phyloP scores from a whole-genome alignment of 208 protist genomes.

The Leishmania aethiopica region DNA sequence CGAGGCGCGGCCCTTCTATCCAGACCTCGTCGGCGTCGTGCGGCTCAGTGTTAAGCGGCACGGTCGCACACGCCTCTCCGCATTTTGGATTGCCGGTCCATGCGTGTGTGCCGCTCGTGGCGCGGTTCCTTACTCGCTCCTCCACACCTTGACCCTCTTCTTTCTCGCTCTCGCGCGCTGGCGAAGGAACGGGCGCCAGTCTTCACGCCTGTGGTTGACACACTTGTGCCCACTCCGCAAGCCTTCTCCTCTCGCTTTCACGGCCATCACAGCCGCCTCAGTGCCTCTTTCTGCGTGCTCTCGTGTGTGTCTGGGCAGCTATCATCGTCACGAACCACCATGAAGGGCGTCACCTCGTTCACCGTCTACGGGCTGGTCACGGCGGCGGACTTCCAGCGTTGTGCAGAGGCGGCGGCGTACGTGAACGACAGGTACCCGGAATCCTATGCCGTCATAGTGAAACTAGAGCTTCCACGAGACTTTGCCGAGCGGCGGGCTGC shows the following conservation, averaged over 20 bases:
- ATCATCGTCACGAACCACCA: background rate
- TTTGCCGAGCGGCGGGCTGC: conserved; percentile 51
- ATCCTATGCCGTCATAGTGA: conserved; percentile 54
- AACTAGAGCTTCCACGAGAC: conserved; percentile 63
- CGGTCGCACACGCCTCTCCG: background rate
- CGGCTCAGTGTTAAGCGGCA: background rate
- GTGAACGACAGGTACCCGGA: conserved; percentile 56
- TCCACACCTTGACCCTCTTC: background rate
- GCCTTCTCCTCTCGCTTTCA: background rate
- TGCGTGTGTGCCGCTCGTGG: background rate
- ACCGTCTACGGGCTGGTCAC: conserved; percentile 70
- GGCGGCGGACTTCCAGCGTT: conserved; percentile 67
- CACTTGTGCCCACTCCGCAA: background rate
- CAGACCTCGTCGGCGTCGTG: background rate
- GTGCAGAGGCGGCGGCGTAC: conserved; percentile 74
- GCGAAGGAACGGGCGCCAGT: background rate
- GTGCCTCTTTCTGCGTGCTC: background rate
- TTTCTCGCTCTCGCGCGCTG: background rate
- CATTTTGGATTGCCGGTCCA: background rate
- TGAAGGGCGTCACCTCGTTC: conserved; percentile 10
- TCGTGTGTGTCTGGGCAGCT: background rate
- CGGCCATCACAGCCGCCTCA: background rate
- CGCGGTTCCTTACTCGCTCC: background rate
- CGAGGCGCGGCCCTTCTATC: no score
- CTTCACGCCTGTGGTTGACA: background rate